These are phyloP conservation scores for Xylariaceae sp. DNA, from an alignment of 2,329 filamentous ascomycete genomes.

Conservation along the genomic window DNA sequence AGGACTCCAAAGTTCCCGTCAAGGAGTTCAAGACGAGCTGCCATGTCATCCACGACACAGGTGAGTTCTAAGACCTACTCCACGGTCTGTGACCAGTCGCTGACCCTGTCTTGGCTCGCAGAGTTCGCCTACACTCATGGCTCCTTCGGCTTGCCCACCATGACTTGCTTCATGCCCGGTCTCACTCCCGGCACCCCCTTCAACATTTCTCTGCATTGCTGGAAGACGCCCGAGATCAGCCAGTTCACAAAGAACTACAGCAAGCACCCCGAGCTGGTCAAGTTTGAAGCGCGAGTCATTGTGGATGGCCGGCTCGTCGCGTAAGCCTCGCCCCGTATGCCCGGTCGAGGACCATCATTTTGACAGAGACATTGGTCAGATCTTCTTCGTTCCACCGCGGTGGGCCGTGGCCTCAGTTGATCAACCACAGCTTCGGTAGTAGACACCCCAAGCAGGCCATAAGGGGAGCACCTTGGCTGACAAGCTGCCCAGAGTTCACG, in stretches of 20 bases:
- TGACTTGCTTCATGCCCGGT: conserved; percentile 66
- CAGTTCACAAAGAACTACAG: conserved; percentile 48
- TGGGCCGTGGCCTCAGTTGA: conserved; percentile 42
- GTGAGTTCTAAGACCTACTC: conserved; percentile 20
- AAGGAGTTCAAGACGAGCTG: conserved; percentile 79
- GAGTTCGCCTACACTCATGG: conserved; percentile 46
- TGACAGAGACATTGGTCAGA: conserved; percentile 26
- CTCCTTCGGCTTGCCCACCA: conserved; percentile 49
- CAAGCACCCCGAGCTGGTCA: conserved; percentile 46
- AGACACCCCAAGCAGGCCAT: background rate
- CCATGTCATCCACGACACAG: conserved; percentile 53
- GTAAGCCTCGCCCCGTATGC: conserved; percentile 34
- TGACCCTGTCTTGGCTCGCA: conserved; percentile 14
- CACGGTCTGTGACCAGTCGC: background rate
- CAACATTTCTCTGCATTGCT: conserved; percentile 68
- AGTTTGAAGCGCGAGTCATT: conserved; percentile 60
- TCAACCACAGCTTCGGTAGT: conserved; percentile 38
- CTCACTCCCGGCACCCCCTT: conserved; percentile 52
- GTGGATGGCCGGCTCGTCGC: conserved; percentile 59
- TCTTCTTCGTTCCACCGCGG: conserved; percentile 47
- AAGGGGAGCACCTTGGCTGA: conserved; percentile 17
- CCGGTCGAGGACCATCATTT: background rate
- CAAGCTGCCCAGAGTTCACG: conserved; percentile 34
- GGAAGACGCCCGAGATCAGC: conserved; percentile 55
- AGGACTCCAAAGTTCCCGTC: conserved; percentile 57